Evolutionary conservation across 495 filamentous ascomycete species (phyloP), one percentile per base, ranked within the genome.

Genomic region (Penicillium salamii): DNA sequence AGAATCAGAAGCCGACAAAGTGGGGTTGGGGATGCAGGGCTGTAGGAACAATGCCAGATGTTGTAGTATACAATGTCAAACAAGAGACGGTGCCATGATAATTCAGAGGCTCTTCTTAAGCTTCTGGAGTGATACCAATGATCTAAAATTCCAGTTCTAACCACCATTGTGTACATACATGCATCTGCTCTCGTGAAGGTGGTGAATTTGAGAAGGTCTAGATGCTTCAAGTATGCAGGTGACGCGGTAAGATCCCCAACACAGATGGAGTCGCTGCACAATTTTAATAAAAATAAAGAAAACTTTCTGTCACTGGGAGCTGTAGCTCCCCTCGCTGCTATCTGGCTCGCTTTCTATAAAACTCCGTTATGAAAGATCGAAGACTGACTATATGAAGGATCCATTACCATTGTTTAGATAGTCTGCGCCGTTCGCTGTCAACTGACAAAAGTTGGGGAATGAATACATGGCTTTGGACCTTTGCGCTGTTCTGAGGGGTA

Each of bases 61-160:
- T n/a, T 7, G 5, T 7, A 17, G 18, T 26, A 26, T 3, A 26
- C 23, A 8, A n/a, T n/a, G 23, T 26, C 3, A 26, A 26, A 8
- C 23, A 26, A 26, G 8, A 26, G 23, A 26, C 8, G 8, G 8
- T 8, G 23, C 23, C 23, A 4, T 26, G 23, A 26, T 40, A 9
- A 32, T 32, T 32, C 26, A 8, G 36, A 48, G 35, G 46, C 28
- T 48, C 46, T 48, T 40, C 46, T 32, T 48, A 48, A 40, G 46
- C 46, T 40, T 48, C 36, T 32, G 19, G 18, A 37, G 46, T 48
- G 7, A 48, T 40, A 48, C 46, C 45, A 39, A 21, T 23, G 7
- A 48, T 20, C 12, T 14, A 11, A 18, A 4, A 24, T 48, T 31
- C 8, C 13, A 40, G 46, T 48, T 40, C 7, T 7, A 24, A 48